Percentiles rank a stretch among this genome's conserved stretches.
These are phyloP conservation scores for Cubamyces lactineus DNA, from an alignment of 768 basidiomycete genomes.

Conservation along the genomic window DNA sequence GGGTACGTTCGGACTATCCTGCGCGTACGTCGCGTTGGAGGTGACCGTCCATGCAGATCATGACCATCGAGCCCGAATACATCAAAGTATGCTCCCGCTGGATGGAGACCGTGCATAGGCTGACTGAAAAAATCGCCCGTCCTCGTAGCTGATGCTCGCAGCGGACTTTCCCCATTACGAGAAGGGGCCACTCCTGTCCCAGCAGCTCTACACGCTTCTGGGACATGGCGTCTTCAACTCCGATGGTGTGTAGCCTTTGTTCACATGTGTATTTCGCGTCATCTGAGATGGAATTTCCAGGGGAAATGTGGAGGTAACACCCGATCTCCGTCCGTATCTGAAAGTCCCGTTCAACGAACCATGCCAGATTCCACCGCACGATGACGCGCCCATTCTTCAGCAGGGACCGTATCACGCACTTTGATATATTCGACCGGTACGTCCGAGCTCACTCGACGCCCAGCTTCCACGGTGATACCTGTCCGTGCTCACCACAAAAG, in stretches of 20 bases:
- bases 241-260: constrained; percentile 42
- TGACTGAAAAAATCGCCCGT: too few relatives aligned
- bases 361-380: constrained; percentile 57
- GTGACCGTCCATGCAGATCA: constrained; percentile 35
- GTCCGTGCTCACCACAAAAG: neutral
- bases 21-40: neutral
- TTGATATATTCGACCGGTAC: constrained; percentile 32
- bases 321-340: neutral
- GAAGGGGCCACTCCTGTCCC: constrained; percentile 39
- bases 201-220: constrained; percentile 40
- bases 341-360: neutral
- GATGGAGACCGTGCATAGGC: neutral
- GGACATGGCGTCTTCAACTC: constrained; percentile 65
- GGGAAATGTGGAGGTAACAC: constrained; percentile 71
- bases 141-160: constrained; percentile 44
- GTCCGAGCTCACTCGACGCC: neutral
- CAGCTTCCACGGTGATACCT: neutral
- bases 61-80: constrained; percentile 53
- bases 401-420: constrained; percentile 32
- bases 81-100: constrained; percentile 39
- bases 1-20: constrained; percentile 36
- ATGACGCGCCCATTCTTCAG: constrained; percentile 75
- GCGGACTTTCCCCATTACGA: constrained; percentile 48
- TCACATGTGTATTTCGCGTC: neutral
- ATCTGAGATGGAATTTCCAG: constrained; percentile 32